phyloP scores from a whole-genome alignment of 2,329 filamentous ascomycete species.

The Zymoseptoria crescenta region DNA sequence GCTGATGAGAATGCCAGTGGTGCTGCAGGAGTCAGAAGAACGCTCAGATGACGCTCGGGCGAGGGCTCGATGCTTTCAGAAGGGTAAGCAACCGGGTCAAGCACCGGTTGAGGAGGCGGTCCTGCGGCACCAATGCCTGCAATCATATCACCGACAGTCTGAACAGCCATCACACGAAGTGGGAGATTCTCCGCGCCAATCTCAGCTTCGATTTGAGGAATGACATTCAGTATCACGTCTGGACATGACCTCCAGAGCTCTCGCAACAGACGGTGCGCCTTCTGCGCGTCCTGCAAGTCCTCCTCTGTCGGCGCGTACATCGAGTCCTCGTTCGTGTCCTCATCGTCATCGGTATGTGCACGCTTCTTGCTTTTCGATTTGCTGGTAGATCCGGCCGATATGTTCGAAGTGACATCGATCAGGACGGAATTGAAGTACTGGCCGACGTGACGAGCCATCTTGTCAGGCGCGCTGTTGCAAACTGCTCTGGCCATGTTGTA shows the following conservation, averaged over 20 bases:
- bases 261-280: slow-evolving; percentile 80
- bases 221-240: slow-evolving; percentile 80
- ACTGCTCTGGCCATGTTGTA: slow-evolving; percentile 96
- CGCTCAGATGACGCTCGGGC: slow-evolving; percentile 35
- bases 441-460: slow-evolving; percentile 89
- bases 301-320: slow-evolving; percentile 58
- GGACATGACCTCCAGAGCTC: slow-evolving; percentile 93
- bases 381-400: slow-evolving; percentile 26
- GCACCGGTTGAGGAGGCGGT: slow-evolving; percentile 60
- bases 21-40: slow-evolving; percentile 74
- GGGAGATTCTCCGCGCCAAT: slow-evolving; percentile 82
- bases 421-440: slow-evolving; percentile 98
- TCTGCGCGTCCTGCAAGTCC: slow-evolving; percentile 78
- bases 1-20: slow-evolving; percentile 84
- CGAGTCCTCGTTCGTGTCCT: slow-evolving; percentile 33
- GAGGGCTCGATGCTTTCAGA: slow-evolving; percentile 51
- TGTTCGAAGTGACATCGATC: slow-evolving; percentile 59
- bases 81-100: slow-evolving; percentile 83
- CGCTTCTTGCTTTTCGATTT: slow-evolving; percentile 44
- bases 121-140: slow-evolving; percentile 89
- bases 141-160: slow-evolving; percentile 91
- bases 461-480: slow-evolving; percentile 80
- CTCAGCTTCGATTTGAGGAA: slow-evolving; percentile 89
- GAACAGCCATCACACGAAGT: slow-evolving; percentile 77
- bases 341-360: slow-evolving; percentile 33